A percentile compares a stretch with the other conserved stretches of the same genome.
Conservation (phyloP, 805 yeast genomes). For the Kluyveromyces aestuarii region DNA sequence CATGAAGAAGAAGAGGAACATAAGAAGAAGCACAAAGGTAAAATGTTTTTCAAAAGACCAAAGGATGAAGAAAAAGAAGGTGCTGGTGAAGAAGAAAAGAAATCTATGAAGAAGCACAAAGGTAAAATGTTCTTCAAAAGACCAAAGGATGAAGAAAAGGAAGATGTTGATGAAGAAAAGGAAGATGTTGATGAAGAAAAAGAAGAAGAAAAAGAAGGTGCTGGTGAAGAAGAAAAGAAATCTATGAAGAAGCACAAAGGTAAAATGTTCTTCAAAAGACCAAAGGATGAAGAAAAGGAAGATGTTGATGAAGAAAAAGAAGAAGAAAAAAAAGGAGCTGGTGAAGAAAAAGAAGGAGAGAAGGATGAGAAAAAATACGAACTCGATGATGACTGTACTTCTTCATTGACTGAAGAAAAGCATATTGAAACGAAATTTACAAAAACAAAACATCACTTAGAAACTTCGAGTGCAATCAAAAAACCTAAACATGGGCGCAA, state of each 20-base stretch:
- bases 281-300: neutral
- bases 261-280: slow-evolving; percentile 5
- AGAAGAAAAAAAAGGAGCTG: slow-evolving; percentile 3
- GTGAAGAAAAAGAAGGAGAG: neutral
- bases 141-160: slow-evolving; percentile 1
- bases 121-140: neutral
- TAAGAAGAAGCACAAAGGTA: neutral
- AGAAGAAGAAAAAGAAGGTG: slow-evolving; percentile 1
- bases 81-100: neutral
- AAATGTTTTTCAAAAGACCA: neutral
- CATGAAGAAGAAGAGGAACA: neutral
- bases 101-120: neutral
- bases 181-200: neutral
- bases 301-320: neutral
- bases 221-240: neutral
- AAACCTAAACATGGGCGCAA: neutral
- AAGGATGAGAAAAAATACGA: neutral
- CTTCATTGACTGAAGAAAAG: slow-evolving; percentile 1
- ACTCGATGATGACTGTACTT: neutral
- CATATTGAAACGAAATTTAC: neutral
- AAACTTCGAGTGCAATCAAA: neutral
- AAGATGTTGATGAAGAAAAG: neutral
- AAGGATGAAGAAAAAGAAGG: slow-evolving; percentile 1
- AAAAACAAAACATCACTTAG: neutral
- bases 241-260: neutral